A percentile compares a stretch with the other conserved stretches of the same genome.
Conservation (phyloP, 2,329 filamentous ascomycete genomes). For the Pseudocercospora fuligena region DNA sequence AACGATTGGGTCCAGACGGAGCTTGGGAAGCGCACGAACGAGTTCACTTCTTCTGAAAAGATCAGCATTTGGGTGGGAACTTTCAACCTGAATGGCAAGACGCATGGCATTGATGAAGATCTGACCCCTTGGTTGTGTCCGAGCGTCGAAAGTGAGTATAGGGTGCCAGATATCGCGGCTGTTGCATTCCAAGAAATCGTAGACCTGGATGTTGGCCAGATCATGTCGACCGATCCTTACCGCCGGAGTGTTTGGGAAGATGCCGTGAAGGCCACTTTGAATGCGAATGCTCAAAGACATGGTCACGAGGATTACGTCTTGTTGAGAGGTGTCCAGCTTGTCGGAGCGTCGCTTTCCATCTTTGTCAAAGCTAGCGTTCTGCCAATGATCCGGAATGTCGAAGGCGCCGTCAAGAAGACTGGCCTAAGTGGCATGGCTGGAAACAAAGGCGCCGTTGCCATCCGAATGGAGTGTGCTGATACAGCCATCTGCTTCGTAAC, state of each 20-base stretch:
- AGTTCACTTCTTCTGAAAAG: conserved; percentile 75
- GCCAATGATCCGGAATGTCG: conserved; percentile 89
- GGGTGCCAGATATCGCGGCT: conserved; percentile 81
- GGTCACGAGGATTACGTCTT: conserved; percentile 83
- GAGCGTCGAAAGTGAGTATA: conserved; percentile 57
- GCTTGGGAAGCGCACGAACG: conserved; percentile 65
- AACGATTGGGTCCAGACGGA: conserved; percentile 87
- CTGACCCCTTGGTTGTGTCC: conserved; percentile 86
- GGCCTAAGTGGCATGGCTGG: conserved; percentile 96
- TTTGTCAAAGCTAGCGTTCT: conserved; percentile 83
- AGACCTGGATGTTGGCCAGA: conserved; percentile 95
- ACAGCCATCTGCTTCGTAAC: conserved; percentile 95
- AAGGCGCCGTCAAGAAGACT: conserved; percentile 92
- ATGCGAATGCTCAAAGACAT: conserved; percentile 67
- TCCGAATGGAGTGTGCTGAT: conserved; percentile 91
- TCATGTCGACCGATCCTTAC: conserved; percentile 95
- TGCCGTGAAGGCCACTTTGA: conserved; percentile 77
- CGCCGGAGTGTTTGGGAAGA: conserved; percentile 85
- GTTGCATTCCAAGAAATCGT: conserved; percentile 98
- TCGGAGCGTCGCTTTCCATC: conserved; percentile 89
- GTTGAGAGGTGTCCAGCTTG: conserved; percentile 87
- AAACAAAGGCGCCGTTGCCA: conserved; percentile 96
- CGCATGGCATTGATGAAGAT: conserved; percentile 76
- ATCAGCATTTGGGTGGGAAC: conserved; percentile 87
- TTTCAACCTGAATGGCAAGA: conserved; percentile 93